Evolutionary conservation across 2,329 filamentous ascomycete genomes (phyloP).

Genomic region (Penicillium oxalicum): DNA sequence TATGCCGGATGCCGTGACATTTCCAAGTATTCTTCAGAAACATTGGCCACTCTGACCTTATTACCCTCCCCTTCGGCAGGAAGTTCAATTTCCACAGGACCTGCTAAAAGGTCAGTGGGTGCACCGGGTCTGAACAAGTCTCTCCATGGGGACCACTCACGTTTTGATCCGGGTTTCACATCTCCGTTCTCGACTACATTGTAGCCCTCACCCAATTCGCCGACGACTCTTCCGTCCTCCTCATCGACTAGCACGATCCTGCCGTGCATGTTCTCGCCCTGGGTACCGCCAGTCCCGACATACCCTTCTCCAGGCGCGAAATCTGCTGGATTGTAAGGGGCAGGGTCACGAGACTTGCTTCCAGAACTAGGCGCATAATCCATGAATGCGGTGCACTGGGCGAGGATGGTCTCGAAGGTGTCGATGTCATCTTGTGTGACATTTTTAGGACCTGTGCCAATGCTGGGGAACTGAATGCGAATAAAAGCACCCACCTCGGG

Average conservation of each 20-base stretch:
- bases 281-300: conserved; percentile 39
- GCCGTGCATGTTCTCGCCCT: conserved; percentile 47
- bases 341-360: conserved; percentile 23
- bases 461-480: conserved; percentile 77
- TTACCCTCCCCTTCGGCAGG: conserved; percentile 44
- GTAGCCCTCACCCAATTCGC: conserved; percentile 78
- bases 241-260: conserved; percentile 92
- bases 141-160: conserved; percentile 45
- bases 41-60: conserved; percentile 43
- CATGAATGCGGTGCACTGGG: conserved; percentile 94
- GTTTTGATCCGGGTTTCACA: conserved; percentile 83
- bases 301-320: conserved; percentile 78
- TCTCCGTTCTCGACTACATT: conserved; percentile 69
- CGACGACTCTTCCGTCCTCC: conserved; percentile 91
- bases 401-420: conserved; percentile 94
- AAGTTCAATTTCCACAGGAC: conserved; percentile 45
- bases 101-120: conserved; percentile 23
- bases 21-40: conserved; percentile 58
- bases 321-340: conserved; percentile 70
- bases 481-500: conserved; percentile 87
- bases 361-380: conserved; percentile 65
- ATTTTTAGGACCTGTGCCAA: conserved; percentile 57
- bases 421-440: conserved; percentile 87
- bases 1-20: conserved; percentile 86
- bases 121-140: background rate